A percentile compares a stretch with the other conserved stretches of the same genome.
phyloP scores from a whole-genome alignment of 106 monocot species.

The Dioscorea zingiberensis region DNA sequence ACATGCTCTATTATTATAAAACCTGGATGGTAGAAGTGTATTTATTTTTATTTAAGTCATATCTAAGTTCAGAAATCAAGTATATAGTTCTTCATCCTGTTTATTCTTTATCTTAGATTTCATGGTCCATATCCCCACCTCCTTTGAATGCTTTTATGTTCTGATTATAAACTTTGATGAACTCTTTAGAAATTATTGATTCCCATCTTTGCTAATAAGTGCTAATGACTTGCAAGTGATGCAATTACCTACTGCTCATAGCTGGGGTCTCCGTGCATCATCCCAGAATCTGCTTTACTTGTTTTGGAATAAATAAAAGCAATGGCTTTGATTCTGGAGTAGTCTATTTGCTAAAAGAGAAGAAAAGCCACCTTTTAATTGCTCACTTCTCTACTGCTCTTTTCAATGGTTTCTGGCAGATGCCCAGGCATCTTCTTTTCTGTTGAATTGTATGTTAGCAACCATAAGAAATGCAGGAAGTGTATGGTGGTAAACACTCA shows the following conservation, averaged over 20 bases:
- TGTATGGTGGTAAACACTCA: too few species aligned
- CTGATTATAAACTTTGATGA: constrained; percentile 14
- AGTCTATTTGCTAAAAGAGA: constrained; percentile 11
- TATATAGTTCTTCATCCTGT: too few species aligned
- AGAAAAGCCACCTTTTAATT: neutral
- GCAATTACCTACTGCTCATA: neutral
- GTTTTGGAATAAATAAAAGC: constrained; percentile 26
- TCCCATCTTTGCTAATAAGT: constrained; percentile 8
- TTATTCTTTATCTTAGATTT: too few species aligned
- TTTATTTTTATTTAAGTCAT: too few species aligned
- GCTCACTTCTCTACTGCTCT: neutral
- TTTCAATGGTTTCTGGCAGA: too few species aligned
- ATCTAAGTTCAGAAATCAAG: too few species aligned
- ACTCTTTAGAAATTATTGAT: constrained; percentile 31
- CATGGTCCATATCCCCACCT: too few species aligned
- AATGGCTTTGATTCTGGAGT: constrained; percentile 14
- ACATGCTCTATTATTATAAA: too few species aligned
- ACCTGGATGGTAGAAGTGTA: too few species aligned
- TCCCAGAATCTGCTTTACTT: constrained; percentile 28
- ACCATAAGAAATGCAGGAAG: too few species aligned
- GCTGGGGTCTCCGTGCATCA: constrained; percentile 22
- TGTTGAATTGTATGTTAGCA: too few species aligned
- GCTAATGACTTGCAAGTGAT: neutral
- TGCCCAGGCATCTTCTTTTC: too few species aligned
- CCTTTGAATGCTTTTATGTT: neutral